A percentile compares a stretch with the other conserved stretches of the same genome.
These are phyloP conservation scores for Lathyrus oleraceus DNA, from an alignment of 306 rosid genomes.

Conservation along the genomic window DNA sequence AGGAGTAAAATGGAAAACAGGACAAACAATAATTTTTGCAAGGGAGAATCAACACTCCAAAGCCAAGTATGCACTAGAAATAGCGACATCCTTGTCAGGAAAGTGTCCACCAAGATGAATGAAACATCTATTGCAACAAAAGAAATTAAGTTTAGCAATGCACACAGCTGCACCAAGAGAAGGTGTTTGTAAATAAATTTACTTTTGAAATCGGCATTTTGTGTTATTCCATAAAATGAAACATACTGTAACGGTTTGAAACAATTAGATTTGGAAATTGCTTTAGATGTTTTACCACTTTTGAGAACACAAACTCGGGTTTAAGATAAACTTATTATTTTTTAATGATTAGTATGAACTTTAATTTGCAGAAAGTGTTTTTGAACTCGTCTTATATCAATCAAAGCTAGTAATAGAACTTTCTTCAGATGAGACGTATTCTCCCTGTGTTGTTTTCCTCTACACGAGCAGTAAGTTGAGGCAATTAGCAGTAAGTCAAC, in stretches of 20 bases:
- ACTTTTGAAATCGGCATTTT: slow-evolving; percentile 8
- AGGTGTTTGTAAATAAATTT: background rate
- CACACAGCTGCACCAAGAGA: background rate
- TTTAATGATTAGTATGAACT: background rate
- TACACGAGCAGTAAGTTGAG: background rate
- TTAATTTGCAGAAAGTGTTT: background rate
- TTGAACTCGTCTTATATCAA: background rate
- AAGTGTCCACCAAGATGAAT: slow-evolving; percentile 13
- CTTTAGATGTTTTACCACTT: background rate
- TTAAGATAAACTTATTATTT: background rate
- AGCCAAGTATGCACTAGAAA: slow-evolving; percentile 9
- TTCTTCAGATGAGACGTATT: slow-evolving; percentile 3
- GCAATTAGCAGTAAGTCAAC: slow-evolving; percentile 23
- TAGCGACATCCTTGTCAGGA: background rate
- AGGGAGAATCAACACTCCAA: slow-evolving; percentile 7
- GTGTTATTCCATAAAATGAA: slow-evolving; percentile 1
- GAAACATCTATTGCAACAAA: background rate
- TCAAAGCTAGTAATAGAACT: background rate
- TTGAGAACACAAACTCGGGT: slow-evolving; percentile 17
- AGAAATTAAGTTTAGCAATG: background rate
- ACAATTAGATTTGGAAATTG: slow-evolving; percentile 2
- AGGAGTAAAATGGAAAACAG: slow-evolving; percentile 1
- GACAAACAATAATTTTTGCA: background rate
- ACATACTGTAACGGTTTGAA: slow-evolving; percentile 1
- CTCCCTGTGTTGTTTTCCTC: background rate